Conservation (phyloP, 495 filamentous ascomycete genomes). For the Aspergillus carlsbadensis region DNA sequence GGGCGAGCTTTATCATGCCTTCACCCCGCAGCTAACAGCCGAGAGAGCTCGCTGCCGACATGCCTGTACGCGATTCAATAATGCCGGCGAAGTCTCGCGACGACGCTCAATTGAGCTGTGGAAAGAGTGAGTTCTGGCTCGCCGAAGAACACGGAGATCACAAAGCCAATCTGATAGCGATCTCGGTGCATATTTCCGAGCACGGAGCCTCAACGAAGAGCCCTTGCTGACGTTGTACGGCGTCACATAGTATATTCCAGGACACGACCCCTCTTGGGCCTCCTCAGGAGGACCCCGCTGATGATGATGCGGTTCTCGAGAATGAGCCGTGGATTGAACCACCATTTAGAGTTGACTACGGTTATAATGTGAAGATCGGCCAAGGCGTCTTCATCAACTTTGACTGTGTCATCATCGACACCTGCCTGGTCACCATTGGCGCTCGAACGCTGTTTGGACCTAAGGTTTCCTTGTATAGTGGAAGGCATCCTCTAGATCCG, state of each 20-base stretch:
- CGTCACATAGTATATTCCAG: conserved; percentile 49
- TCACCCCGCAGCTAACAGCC: conserved; percentile 52
- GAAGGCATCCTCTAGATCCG: conserved; percentile 75
- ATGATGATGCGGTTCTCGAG: conserved; percentile 59
- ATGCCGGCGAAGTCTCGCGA: conserved; percentile 53
- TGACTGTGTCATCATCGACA: conserved; percentile 75
- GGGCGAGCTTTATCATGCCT: conserved; percentile 50
- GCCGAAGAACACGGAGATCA: neutral
- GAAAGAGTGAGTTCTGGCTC: conserved; percentile 59
- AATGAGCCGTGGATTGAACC: conserved; percentile 69
- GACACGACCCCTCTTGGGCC: conserved; percentile 64
- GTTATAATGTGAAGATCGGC: conserved; percentile 68
- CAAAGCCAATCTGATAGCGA: neutral
- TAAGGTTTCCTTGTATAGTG: conserved; percentile 68
- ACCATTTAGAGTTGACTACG: conserved; percentile 74
- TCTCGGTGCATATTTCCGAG: neutral
- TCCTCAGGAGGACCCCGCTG: conserved; percentile 45
- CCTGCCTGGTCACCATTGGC: conserved; percentile 73
- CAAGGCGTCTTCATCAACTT: conserved; percentile 74
- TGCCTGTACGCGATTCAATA: conserved; percentile 64
- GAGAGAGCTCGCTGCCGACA: conserved; percentile 58
- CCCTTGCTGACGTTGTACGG: conserved; percentile 4
- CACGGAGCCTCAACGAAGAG: neutral
- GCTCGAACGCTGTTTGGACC: conserved; percentile 78
- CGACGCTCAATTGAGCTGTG: conserved; percentile 64